These are phyloP conservation scores for Prunus armeniaca DNA, from an alignment of 306 rosid species.

Conservation along the genomic window DNA sequence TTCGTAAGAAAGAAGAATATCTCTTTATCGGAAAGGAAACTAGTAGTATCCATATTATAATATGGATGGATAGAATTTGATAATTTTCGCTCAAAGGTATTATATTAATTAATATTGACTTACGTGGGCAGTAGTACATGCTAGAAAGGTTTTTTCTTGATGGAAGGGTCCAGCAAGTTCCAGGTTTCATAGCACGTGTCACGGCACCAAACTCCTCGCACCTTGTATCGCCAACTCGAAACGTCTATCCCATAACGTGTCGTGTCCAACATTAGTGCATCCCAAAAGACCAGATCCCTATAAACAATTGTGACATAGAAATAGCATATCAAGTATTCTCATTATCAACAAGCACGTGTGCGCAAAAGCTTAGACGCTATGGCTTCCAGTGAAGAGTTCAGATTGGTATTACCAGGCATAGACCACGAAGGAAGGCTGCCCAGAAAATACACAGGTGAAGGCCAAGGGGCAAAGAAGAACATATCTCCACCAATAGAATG, in stretches of 20 bases:
- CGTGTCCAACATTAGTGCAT: slow-evolving; percentile 22
- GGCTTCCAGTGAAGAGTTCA: slow-evolving; percentile 52
- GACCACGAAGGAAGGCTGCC: slow-evolving; percentile 60
- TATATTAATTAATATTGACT: no score
- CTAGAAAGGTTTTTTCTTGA: no score
- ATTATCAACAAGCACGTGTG: neutral
- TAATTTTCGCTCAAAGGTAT: no score
- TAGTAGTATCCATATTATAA: no score
- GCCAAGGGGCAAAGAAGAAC: slow-evolving; percentile 75
- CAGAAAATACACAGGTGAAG: slow-evolving; percentile 59
- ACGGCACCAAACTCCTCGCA: neutral
- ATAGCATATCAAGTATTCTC: no score
- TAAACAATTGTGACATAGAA: neutral
- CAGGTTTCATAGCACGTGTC: slow-evolving; percentile 19
- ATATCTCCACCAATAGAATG: slow-evolving; percentile 83
- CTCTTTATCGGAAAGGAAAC: no score
- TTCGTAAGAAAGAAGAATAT: no score
- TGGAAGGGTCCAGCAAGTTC: no score
- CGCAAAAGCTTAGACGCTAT: neutral
- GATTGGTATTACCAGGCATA: slow-evolving; percentile 51
- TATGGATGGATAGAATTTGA: no score
- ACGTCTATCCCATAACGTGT: neutral
- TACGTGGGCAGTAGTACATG: no score
- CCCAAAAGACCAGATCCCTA: slow-evolving; percentile 9
- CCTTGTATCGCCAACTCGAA: slow-evolving; percentile 25